Conservation (phyloP, 192 early-diverging fungal species). For the Piromyces sp. region DNA sequence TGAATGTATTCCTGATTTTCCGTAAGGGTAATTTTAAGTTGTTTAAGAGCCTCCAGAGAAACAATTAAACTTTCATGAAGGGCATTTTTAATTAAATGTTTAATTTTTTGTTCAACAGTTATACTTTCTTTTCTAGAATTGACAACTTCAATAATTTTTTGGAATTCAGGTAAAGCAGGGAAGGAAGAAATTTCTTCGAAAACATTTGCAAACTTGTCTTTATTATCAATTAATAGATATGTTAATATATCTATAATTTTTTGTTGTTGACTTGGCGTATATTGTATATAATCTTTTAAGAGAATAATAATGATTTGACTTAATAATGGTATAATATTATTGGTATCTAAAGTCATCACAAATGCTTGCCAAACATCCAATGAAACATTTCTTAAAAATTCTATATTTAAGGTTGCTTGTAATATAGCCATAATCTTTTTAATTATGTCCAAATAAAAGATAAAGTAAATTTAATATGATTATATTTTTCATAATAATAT, state of each 20-base stretch:
- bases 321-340: not conserved
- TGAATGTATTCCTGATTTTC: slow-evolving; percentile 1
- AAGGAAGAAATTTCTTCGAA: not conserved
- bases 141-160: not conserved
- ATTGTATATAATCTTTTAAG: not conserved
- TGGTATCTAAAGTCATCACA: not conserved
- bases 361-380: not conserved
- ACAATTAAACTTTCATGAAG: not conserved
- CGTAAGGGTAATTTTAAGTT: not conserved
- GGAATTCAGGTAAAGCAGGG: not conserved
- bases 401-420: not conserved
- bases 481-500: no score
- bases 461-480: no score
- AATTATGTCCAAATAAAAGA: no score
- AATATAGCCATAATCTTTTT: slow-evolving; percentile 1
- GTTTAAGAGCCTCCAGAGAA: not conserved
- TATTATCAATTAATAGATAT: not conserved
- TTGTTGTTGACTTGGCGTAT: not conserved
- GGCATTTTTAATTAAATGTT: not conserved
- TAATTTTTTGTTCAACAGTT: not conserved
- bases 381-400: not conserved
- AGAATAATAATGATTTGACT: slow-evolving; percentile 1
- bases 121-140: not conserved
- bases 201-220: not conserved
- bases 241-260: not conserved